phyloP scores from a whole-genome alignment of 805 yeast species.

The Metschnikowia peoriensis region DNA sequence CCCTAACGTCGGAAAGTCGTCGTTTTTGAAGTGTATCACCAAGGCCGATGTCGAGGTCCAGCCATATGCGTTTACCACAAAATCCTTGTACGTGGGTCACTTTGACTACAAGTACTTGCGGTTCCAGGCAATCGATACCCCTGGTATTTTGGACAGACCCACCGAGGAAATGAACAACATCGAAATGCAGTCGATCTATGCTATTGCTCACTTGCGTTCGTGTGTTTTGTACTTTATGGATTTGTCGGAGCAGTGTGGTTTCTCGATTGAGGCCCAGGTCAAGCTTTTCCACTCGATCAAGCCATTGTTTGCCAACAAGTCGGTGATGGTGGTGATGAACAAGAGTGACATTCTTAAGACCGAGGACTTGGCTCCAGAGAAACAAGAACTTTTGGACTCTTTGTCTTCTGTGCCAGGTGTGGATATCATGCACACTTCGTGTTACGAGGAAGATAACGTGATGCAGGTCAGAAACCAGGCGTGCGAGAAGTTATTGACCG shows the following conservation, averaged over 20 bases:
- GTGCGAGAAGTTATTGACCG: conserved; percentile 92
- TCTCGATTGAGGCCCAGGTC: conserved; percentile 95
- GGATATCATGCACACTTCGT: conserved; percentile 89
- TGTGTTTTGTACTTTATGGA: conserved; percentile 98
- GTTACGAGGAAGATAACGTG: conserved; percentile 90
- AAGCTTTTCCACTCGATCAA: conserved; percentile 95
- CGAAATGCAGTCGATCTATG: conserved; percentile 98
- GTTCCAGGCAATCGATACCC: conserved; percentile 98
- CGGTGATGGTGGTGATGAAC: conserved; percentile 93
- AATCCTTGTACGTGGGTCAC: conserved; percentile 96
- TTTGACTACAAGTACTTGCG: conserved; percentile 96
- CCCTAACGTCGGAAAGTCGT: conserved; percentile 98
- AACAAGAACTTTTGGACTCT: conserved; percentile 67
- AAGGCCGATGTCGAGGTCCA: conserved; percentile 99
- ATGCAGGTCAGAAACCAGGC: conserved; percentile 96
- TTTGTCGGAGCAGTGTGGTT: conserved; percentile 98
- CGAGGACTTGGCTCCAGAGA: conserved; percentile 77
- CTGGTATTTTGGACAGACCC: conserved; percentile 98
- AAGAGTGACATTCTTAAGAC: conserved; percentile 87
- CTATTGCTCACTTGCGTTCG: conserved; percentile 96
- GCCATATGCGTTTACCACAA: conserved; percentile 99
- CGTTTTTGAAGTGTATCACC: conserved; percentile 88
- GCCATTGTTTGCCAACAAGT: conserved; percentile 95
- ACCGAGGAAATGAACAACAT: conserved; percentile 99
- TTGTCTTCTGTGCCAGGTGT: conserved; percentile 72